Base-by-base conservation (phyloP, 1,284 basidiomycete genomes). In the Moniliella sp. region DNA sequence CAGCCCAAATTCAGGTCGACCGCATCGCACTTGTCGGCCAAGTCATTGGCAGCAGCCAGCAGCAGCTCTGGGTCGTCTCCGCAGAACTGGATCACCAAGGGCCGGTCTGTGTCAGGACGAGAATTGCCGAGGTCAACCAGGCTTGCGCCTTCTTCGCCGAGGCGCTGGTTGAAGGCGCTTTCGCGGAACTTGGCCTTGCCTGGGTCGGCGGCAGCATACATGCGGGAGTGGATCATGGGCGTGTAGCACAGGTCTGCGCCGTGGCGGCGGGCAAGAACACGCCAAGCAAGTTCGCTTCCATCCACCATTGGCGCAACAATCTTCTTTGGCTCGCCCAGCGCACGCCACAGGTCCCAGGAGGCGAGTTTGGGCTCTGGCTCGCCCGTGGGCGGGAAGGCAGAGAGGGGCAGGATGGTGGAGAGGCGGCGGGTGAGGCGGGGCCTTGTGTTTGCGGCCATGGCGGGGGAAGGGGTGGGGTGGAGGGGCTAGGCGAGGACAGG, bases 21-120 rank as follows among this genome's bases (percentile, higher is more conserved):
- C 34, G 62, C 32, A 44, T 76, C 70, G 37, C 74, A 76, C 33
- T 64, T 62, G 7, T 55, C 53, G 39, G 72, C 67, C 4, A 79
- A 45, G 39, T 65, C 69, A 30, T 65, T 61, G 0, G 71, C 73
- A 8, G 73, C 76, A 29, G 62, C 57, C 0, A 75, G 67, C n/a
- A 78, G 62, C 8, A 50, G 50, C 17, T 73, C 66, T 5, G 70
- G 64, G 38, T 78, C 67, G 46, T 78, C 71, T 3, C 76, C 76
- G 25, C 71, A 74, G 3, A 79, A 57, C 46, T 79, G 77, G 4
- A 74, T 74, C 2, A 78, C 69, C 2, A 75, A 70, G 0, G 72
- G 70, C 28, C 88, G 67, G 62, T 97, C 69, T 4, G 66, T 64
- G 7, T 63, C 62, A 0, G 66, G 12, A 75, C 76, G 62, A 76